Evolutionary conservation across 108 stramenopile species (phyloP).

Genomic region (Hondaea fermentalgiana): DNA sequence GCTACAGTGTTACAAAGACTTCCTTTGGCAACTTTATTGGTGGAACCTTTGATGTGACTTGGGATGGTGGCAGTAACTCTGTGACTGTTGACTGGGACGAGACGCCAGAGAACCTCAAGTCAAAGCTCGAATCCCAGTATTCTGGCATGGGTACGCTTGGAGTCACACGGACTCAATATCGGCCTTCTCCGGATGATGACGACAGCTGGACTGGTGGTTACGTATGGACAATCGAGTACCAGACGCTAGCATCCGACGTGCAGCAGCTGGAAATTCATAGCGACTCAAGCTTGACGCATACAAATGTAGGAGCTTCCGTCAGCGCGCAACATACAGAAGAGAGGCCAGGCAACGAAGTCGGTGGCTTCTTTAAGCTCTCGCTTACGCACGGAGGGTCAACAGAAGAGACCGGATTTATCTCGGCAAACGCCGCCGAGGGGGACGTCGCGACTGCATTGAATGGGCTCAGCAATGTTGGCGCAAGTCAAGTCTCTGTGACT

Average conservation of each 20-base stretch:
- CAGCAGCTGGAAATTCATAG: conserved; percentile 44
- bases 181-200: conserved; percentile 27
- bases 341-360: conserved; percentile 65
- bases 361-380: conserved; percentile 48
- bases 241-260: conserved; percentile 55
- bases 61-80: background rate
- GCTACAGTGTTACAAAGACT: background rate
- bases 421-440: background rate
- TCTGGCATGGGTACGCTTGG: conserved; percentile 51
- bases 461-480: background rate
- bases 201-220: conserved; percentile 68
- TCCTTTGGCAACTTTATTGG: background rate
- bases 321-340: conserved; percentile 31
- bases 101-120: background rate
- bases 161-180: conserved; percentile 49
- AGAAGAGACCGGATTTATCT: background rate
- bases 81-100: background rate
- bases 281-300: background rate
- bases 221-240: conserved; percentile 64
- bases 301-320: conserved; percentile 19
- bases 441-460: background rate
- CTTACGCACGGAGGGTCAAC: background rate
- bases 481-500: conserved; percentile 36
- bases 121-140: background rate
- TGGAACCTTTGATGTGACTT: background rate